Evolutionary conservation across 768 basidiomycete species (phyloP), one percentile per base, ranked within the genome.

Genomic region (Lactarius deliciosus): DNA sequence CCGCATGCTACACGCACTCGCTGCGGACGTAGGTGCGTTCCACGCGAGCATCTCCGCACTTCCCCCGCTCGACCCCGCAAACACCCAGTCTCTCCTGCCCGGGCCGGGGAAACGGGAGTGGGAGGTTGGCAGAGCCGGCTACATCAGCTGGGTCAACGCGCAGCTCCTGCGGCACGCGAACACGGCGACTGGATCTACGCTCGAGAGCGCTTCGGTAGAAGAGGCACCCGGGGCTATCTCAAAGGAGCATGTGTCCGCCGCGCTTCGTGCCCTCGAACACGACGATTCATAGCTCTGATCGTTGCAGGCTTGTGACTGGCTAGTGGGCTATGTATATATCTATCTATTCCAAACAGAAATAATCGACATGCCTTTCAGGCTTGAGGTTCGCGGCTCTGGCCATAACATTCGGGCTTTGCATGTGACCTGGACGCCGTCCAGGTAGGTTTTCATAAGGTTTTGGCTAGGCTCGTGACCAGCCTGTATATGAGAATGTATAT

Each of bases 61-160:
- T 6, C 83, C 87, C 2, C 70, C 71, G 2, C 57, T 74, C 60
- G 74, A 72, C 45, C 69, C 68, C 22, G n/a, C 60, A 25, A 63
- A 68, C n/a, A 62, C 66, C 3, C 68, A 63, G 20, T 30, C 63
- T 20, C 68, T 73, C 4, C 73, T 78, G 30, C 71, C 80, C 4
- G 84, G 86, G 64, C 84, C 86, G 0, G 86, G 89, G 0, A 91
- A 91, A 74, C 83, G 86, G 47, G 82, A 82, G 11, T 94, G 92
- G 92, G 91, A 94, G 77, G 83, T 85, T 43, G 86, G 83, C 74
- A 83, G 84, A 73, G 81, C 82, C 1, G 92, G 90, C 5, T 95
- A 94, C 74, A 73, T 88, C 5, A 86, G 86, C 66, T 95, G 93
- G 93, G 91, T 89, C 0, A 78, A 86, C 1, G 78, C 79, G 22